Percentiles rank a stretch among this genome's conserved stretches.
Conservation (phyloP, 2,329 filamentous ascomycete genomes). For the Gnomoniopsis smithogilvyi region DNA sequence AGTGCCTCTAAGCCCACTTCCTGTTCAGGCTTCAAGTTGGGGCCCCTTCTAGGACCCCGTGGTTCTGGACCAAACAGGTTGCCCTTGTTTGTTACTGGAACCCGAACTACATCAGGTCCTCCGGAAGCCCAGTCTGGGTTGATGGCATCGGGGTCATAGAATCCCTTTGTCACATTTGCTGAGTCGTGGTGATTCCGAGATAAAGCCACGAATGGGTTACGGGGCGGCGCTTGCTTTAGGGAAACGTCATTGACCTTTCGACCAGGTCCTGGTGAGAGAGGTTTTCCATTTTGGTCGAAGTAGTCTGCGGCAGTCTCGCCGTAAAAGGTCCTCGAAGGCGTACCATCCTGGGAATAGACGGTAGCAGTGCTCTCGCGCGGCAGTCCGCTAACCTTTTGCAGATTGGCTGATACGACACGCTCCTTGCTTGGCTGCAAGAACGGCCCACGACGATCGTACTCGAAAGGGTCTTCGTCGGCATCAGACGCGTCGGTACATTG, state of each 20-base stretch:
- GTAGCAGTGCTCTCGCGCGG: constrained; percentile 24
- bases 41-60: not conserved
- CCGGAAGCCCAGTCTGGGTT: constrained; percentile 11
- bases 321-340: not conserved
- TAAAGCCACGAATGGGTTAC: not conserved
- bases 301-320: not conserved
- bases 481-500: constrained; percentile 25
- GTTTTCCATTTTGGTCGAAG: not conserved
- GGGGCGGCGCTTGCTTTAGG: not conserved
- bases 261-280: not conserved
- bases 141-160: constrained; percentile 13
- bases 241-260: not conserved
- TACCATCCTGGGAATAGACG: constrained; percentile 21
- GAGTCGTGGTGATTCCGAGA: not conserved
- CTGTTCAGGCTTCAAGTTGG: not conserved
- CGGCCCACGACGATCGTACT: constrained; percentile 40
- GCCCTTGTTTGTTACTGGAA: constrained; percentile 7
- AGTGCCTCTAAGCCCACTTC: not conserved
- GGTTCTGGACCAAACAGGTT: not conserved
- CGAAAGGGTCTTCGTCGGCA: constrained; percentile 41
- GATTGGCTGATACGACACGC: constrained; percentile 39
- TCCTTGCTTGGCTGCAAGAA: constrained; percentile 38
- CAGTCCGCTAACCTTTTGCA: constrained; percentile 29
- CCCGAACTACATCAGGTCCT: constrained; percentile 9
- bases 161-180: not conserved